Percentiles rank a stretch among this genome's conserved stretches.
phyloP scores from a whole-genome alignment of 2,329 filamentous ascomycete species.

The Scytalidium sp. region DNA sequence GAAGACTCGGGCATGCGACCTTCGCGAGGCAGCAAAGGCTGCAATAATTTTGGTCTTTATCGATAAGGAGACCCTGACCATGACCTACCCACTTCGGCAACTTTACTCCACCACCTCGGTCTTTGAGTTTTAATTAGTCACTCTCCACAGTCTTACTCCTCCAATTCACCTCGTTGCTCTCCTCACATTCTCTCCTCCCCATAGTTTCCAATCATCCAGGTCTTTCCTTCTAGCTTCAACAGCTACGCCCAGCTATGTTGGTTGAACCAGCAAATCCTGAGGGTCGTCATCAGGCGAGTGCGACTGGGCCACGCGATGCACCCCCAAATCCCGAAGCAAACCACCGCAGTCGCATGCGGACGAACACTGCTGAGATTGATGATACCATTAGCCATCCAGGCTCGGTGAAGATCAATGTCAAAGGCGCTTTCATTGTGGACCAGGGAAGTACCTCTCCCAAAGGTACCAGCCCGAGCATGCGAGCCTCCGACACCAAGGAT shows the following conservation, averaged over 20 bases:
- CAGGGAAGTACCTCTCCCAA: constrained; percentile 61
- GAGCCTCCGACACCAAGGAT: constrained; percentile 73
- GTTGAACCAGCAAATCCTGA: neutral
- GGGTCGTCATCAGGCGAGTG: neutral
- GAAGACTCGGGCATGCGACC: neutral
- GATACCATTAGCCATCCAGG: constrained; percentile 54
- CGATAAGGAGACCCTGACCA: neutral
- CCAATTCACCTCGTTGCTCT: too few relatives aligned
- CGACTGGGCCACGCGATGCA: neutral
- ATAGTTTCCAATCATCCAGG: neutral
- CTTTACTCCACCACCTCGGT: neutral
- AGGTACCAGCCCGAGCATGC: constrained; percentile 38
- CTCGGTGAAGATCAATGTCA: constrained; percentile 90
- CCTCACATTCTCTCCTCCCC: too few relatives aligned
- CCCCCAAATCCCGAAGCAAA: neutral
- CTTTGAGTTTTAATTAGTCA: neutral
- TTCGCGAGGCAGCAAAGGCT: neutral
- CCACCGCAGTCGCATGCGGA: constrained; percentile 21
- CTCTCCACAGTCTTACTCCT: too few relatives aligned
- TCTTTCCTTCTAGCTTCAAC: neutral
- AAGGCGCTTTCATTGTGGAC: constrained; percentile 94
- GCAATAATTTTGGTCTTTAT: neutral
- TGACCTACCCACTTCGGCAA: neutral
- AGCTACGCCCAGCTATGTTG: neutral
- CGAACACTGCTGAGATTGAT: constrained; percentile 33